Conservation (phyloP, 345 rosid species). For the Tarenaya hassleriana region DNA sequence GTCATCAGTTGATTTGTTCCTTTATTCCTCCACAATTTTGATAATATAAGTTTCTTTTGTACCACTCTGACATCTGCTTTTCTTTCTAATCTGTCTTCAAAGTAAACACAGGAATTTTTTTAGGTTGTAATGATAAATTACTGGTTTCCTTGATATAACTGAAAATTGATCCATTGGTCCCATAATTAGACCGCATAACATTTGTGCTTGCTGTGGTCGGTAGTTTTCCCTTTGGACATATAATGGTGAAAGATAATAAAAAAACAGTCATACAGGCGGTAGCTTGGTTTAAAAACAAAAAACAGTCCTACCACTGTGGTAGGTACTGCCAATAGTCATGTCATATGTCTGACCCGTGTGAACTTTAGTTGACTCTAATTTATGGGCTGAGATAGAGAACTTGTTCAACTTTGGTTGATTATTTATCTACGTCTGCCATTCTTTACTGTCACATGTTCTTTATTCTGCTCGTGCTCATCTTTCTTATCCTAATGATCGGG, state of each 20-base stretch:
- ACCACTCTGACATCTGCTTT: constrained; percentile 9
- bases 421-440: not conserved
- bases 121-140: constrained; percentile 6
- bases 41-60: constrained; percentile 13
- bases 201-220: no score
- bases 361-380: constrained; percentile 11
- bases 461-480: constrained; percentile 16
- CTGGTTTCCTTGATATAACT: no score
- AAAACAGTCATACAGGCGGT: no score
- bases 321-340: no score
- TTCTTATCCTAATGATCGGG: constrained; percentile 33
- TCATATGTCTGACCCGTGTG: constrained; percentile 7
- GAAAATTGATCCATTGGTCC: no score
- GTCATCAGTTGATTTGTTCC: constrained; percentile 14
- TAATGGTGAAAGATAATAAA: no score
- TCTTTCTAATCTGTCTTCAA: constrained; percentile 12
- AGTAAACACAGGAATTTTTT: constrained; percentile 8
- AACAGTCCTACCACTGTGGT: no score
- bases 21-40: constrained; percentile 5
- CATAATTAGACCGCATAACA: no score
- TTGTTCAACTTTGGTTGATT: constrained; percentile 13
- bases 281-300: no score
- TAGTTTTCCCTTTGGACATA: no score
- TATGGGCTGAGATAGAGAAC: constrained; percentile 15
- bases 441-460: constrained; percentile 13